phyloP scores from a whole-genome alignment of 1,284 basidiomycete species.

The Rhodotorula sp. region DNA sequence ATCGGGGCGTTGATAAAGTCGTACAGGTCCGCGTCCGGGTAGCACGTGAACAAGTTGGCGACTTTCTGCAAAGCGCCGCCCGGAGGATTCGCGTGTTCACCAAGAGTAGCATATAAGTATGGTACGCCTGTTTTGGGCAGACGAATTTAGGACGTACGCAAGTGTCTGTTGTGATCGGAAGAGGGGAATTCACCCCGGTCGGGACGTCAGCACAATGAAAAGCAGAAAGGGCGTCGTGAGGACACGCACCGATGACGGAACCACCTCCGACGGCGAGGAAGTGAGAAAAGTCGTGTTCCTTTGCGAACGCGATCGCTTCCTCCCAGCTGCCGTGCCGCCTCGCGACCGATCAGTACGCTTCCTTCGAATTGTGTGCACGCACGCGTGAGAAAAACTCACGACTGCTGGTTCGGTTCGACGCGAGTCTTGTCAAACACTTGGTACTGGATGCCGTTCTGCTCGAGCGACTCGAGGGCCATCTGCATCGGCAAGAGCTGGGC shows the following conservation, averaged over 20 bases:
- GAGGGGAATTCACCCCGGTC: no score
- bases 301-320: conserved; percentile 82
- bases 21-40: conserved; percentile 78
- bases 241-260: conserved; percentile 68
- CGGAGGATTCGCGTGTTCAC: neutral
- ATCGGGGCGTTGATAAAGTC: conserved; percentile 97
- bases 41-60: conserved; percentile 75
- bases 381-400: conserved; percentile 42
- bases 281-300: conserved; percentile 82
- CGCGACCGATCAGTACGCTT: neutral
- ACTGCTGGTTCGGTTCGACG: conserved; percentile 85
- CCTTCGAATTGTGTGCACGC: neutral
- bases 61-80: conserved; percentile 34
- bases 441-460: conserved; percentile 62
- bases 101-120: neutral
- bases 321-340: conserved; percentile 60
- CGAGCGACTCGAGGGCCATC: conserved; percentile 73
- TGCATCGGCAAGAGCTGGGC: conserved; percentile 69
- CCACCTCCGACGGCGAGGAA: conserved; percentile 79
- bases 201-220: no score
- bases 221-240: no score
- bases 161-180: conserved; percentile 19
- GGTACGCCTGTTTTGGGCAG: no score
- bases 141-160: conserved; percentile 8
- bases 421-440: conserved; percentile 81